Percentiles rank a stretch among this genome's conserved stretches.
Conservation (phyloP, 352 stramenopile species). For the Phytophthora podocarpi region DNA sequence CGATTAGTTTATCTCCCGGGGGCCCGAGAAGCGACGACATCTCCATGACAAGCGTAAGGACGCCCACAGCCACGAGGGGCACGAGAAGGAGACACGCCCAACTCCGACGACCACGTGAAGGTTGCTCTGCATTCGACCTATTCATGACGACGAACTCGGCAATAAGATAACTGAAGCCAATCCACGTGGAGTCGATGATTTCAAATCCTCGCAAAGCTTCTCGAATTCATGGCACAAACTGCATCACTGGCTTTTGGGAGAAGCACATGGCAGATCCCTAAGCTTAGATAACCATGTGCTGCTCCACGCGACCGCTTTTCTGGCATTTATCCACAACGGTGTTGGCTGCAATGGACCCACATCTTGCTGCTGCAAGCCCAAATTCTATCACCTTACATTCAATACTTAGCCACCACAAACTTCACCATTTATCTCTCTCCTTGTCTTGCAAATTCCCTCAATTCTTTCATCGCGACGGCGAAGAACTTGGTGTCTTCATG, state of each 20-base stretch:
- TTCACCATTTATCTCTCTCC: too few species aligned
- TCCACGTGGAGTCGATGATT: constrained; percentile 6
- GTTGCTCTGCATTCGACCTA: constrained; percentile 5
- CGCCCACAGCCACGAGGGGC: constrained; percentile 18
- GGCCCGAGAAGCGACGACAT: constrained; percentile 21
- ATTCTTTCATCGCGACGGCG: constrained; percentile 39
- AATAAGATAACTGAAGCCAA: constrained; percentile 15
- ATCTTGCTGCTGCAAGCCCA: too few species aligned
- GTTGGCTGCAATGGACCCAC: too few species aligned
- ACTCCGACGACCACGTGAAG: not conserved
- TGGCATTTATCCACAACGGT: too few species aligned
- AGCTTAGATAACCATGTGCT: constrained; percentile 7
- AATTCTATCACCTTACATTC: too few species aligned
- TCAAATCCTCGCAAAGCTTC: constrained; percentile 35
- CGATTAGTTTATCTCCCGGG: constrained; percentile 5
- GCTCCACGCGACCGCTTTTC: not conserved
- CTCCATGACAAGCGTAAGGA: constrained; percentile 26
- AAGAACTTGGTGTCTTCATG: constrained; percentile 58
- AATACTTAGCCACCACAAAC: too few species aligned
- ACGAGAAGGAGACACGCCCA: constrained; percentile 24
- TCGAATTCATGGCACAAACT: constrained; percentile 15
- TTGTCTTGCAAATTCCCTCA: constrained; percentile 39
- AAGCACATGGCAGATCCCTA: constrained; percentile 13
- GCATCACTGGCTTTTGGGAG: constrained; percentile 22
- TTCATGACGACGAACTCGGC: constrained; percentile 17